phyloP scores from a whole-genome alignment of 139 green algal genomes.

The Chlamydomonas sphaeroides region DNA sequence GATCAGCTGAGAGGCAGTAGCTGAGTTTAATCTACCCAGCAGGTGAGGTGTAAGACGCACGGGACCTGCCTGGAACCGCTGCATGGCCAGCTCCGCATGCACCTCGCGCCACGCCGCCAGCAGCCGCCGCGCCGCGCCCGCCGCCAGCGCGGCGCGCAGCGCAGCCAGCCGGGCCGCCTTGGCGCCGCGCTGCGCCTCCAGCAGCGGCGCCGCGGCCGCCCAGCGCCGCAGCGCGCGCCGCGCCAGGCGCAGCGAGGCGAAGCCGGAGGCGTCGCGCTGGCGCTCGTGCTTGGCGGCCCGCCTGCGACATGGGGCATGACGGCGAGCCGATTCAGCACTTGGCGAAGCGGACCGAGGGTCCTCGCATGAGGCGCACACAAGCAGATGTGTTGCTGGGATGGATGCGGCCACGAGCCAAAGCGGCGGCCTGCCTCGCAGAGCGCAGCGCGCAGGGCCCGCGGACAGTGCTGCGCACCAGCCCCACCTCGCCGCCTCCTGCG shows the following conservation, averaged over 20 bases:
- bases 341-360: too few species aligned
- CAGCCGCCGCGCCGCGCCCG: not conserved
- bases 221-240: conserved; percentile 11
- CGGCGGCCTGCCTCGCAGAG: too few species aligned
- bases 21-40: too few species aligned
- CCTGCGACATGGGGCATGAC: too few species aligned
- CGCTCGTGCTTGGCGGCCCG: conserved; percentile 16
- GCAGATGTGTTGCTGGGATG: too few species aligned
- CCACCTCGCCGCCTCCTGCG: not conserved
- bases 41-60: too few species aligned
- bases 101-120: conserved; percentile 51
- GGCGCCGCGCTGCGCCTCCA: not conserved
- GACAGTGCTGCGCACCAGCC: too few species aligned
- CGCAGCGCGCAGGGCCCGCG: too few species aligned
- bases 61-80: conserved; percentile 31
- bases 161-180: conserved; percentile 16
- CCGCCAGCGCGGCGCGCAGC: not conserved
- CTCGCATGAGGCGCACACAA: too few species aligned
- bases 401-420: too few species aligned
- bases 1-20: too few species aligned
- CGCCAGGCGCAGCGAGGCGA: conserved; percentile 8
- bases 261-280: not conserved
- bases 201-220: not conserved
- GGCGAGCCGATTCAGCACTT: too few species aligned
- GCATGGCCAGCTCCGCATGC: conserved; percentile 8